phyloP scores from a whole-genome alignment of 176 grass and related monocot genomes.

The Phragmites australis region DNA sequence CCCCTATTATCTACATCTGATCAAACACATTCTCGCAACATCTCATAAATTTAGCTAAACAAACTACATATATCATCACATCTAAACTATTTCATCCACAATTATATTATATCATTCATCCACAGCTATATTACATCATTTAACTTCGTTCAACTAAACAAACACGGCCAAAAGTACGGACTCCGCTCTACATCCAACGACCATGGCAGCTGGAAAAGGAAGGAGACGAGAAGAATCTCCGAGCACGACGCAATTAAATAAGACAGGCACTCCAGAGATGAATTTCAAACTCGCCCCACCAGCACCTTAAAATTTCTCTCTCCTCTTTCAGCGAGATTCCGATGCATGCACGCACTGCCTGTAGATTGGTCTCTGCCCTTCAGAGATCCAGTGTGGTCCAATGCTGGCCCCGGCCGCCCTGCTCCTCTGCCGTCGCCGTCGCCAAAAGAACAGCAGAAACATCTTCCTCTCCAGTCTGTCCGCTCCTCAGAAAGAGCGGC shows the following conservation, averaged over 20 bases:
- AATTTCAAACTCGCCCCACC: neutral
- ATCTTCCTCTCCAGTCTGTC: neutral
- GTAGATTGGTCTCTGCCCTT: too few species aligned
- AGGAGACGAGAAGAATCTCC: conserved; percentile 30
- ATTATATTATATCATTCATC: too few species aligned
- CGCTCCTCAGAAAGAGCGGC: neutral
- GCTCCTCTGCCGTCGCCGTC: conserved; percentile 30
- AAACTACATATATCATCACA: too few species aligned
- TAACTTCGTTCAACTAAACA: too few species aligned
- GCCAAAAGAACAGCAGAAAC: neutral
- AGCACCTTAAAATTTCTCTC: neutral
- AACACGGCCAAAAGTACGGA: neutral
- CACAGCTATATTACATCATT: too few species aligned
- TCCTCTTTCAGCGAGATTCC: neutral
- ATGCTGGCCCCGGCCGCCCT: neutral
- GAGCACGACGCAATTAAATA: neutral
- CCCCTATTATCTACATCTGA: too few species aligned
- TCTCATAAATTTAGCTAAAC: too few species aligned
- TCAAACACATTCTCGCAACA: too few species aligned
- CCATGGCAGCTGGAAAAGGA: neutral
- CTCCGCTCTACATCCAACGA: neutral
- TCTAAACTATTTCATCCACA: too few species aligned
- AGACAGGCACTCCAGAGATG: neutral
- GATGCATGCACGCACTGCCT: too few species aligned
- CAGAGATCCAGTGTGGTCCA: neutral